These are phyloP conservation scores for Aspergillus sp. DNA, from an alignment of 2,329 filamentous ascomycete species.

Conservation along the genomic window DNA sequence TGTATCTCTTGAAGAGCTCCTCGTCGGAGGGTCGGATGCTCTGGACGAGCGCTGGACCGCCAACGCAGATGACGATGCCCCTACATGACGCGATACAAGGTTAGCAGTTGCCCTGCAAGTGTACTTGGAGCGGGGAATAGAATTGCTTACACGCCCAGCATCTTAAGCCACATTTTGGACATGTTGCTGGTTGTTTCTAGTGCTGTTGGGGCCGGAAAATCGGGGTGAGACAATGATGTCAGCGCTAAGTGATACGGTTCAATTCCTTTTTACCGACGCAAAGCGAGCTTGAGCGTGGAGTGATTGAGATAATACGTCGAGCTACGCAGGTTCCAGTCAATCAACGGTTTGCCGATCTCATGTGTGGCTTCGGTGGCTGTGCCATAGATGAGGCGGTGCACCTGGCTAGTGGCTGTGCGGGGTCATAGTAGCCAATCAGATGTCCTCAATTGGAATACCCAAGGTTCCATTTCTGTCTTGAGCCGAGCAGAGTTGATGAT, in stretches of 20 bases:
- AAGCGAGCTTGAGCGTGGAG: background rate
- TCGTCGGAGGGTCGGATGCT: constrained; percentile 79
- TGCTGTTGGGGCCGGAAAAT: background rate
- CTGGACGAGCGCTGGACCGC: constrained; percentile 82
- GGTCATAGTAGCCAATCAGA: background rate
- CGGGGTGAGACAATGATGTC: constrained; percentile 13
- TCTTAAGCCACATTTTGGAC: constrained; percentile 65
- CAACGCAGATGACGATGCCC: constrained; percentile 72
- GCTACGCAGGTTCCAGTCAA: background rate
- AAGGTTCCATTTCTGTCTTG: constrained; percentile 1
- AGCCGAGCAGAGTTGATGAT: background rate
- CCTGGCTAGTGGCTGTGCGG: background rate
- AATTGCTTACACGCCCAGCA: constrained; percentile 66
- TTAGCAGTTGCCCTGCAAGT: background rate
- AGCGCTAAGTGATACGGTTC: background rate
- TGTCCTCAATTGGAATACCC: background rate
- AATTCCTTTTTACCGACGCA: background rate
- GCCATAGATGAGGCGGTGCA: background rate
- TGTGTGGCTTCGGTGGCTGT: constrained; percentile 11
- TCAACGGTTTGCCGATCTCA: constrained; percentile 11
- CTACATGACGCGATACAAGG: constrained; percentile 51
- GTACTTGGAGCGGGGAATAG: background rate
- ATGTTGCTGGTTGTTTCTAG: constrained; percentile 38
- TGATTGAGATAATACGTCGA: background rate
- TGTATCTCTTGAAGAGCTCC: constrained; percentile 88